Percentiles rank a stretch among this genome's conserved stretches.
Evolutionary conservation across 805 yeast species (phyloP).

Genomic region (Candida parachauliodes): DNA sequence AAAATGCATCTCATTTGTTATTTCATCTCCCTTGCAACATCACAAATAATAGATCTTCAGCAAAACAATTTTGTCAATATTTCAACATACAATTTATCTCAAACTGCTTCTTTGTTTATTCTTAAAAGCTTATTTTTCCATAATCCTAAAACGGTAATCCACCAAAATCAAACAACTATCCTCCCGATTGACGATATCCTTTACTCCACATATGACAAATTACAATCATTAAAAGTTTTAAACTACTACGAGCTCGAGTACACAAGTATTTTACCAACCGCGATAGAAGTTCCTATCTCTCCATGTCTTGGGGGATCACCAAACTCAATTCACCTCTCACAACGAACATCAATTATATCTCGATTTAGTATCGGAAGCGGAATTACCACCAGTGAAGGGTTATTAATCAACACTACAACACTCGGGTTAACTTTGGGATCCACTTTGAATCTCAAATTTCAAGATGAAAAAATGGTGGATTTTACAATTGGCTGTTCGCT

Average conservation of each 20-base stretch:
- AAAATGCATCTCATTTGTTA: background rate
- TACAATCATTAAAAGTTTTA: background rate
- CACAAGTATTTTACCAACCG: background rate
- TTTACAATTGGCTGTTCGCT: conserved; percentile 1
- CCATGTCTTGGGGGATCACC: conserved; percentile 1
- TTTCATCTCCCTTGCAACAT: background rate
- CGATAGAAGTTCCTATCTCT: background rate
- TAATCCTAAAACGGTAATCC: conserved; percentile 6
- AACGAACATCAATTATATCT: conserved; percentile 1
- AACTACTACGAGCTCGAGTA: conserved; percentile 1
- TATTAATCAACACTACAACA: conserved; percentile 1
- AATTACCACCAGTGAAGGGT: background rate
- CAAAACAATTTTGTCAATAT: conserved; percentile 3
- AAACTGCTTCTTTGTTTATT: background rate
- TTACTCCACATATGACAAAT: background rate
- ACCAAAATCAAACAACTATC: conserved; percentile 6
- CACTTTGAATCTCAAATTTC: background rate
- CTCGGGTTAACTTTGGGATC: conserved; percentile 4
- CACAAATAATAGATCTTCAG: background rate
- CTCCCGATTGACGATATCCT: conserved; percentile 7
- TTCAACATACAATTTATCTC: background rate
- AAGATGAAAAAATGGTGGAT: conserved; percentile 2
- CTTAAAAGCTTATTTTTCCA: background rate
- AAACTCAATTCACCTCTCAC: background rate
- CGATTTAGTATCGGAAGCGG: background rate